Evolutionary conservation across 495 filamentous ascomycete genomes (phyloP).

Genomic region (Aspergillus hancockii): DNA sequence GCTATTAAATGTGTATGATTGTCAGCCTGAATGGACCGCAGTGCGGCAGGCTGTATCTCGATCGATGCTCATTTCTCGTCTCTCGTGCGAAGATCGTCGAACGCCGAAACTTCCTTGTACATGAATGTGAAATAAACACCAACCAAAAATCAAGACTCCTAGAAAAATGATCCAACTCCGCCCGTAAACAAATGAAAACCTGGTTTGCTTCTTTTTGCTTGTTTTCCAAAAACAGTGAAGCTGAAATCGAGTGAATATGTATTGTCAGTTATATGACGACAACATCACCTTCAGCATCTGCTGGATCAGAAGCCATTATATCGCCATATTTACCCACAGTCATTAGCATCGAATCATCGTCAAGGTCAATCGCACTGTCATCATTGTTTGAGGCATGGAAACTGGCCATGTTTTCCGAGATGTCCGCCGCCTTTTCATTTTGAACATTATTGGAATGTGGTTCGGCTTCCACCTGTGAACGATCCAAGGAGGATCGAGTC

Average conservation of each 20-base stretch:
- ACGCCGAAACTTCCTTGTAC: conserved; percentile 33
- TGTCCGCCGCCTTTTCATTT: conserved; percentile 25
- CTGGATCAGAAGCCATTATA: conserved; percentile 51
- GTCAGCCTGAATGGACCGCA: conserved; percentile 14
- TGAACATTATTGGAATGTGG: conserved; percentile 16
- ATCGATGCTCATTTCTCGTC: conserved; percentile 40
- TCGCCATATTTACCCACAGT: conserved; percentile 51
- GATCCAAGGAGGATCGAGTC: conserved; percentile 14
- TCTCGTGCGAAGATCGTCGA: conserved; percentile 42
- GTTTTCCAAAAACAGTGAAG: conserved; percentile 18
- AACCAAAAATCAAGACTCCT: conserved; percentile 28
- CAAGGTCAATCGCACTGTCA: conserved; percentile 50
- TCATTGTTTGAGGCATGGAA: conserved; percentile 46
- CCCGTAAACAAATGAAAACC: conserved; percentile 20
- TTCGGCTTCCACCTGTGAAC: conserved; percentile 16
- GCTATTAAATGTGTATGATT: conserved; percentile 23
- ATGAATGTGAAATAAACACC: conserved; percentile 19
- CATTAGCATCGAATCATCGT: conserved; percentile 49
- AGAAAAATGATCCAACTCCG: conserved; percentile 29
- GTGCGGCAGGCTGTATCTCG: conserved; percentile 17
- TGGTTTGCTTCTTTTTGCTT: conserved; percentile 1
- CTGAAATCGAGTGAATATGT: conserved; percentile 19
- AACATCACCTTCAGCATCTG: conserved; percentile 51
- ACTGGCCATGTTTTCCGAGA: conserved; percentile 30
- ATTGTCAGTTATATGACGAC: conserved; percentile 42